Percentiles rank a stretch among this genome's conserved stretches.
These are phyloP conservation scores for Aspergillus luchuensis DNA, from an alignment of 2,329 filamentous ascomycete genomes.

Conservation along the genomic window DNA sequence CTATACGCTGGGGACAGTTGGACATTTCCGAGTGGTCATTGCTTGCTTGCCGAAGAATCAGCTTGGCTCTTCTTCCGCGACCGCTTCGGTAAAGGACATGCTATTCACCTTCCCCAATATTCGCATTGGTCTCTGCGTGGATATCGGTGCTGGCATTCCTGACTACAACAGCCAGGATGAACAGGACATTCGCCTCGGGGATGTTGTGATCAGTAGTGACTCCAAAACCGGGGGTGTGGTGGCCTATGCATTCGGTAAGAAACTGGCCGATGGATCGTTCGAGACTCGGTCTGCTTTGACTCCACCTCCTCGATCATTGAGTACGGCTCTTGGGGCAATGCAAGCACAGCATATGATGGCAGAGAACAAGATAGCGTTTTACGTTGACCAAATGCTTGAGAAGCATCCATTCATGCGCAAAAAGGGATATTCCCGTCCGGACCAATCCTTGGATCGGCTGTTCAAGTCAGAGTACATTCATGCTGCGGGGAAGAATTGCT, in stretches of 20 bases:
- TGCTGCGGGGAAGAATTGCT: neutral
- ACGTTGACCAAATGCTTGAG: neutral
- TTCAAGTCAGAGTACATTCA: neutral
- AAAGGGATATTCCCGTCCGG: neutral
- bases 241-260: neutral
- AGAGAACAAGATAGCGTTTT: neutral
- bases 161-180: neutral
- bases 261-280: neutral
- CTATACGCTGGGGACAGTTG: neutral
- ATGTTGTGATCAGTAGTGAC: constrained; percentile 7
- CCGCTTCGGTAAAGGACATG: neutral
- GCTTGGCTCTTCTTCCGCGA: neutral
- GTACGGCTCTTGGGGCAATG: neutral
- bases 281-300: neutral
- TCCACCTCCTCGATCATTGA: neutral
- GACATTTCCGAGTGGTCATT: neutral
- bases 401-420: neutral
- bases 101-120: neutral
- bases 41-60: neutral
- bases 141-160: constrained; percentile 2
- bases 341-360: neutral
- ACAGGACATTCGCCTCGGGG: constrained; percentile 1
- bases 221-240: neutral
- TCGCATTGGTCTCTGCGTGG: neutral
- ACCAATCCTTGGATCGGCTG: neutral